Conservation (phyloP, 1,284 basidiomycete species). For the Marasmius oreades region DNA sequence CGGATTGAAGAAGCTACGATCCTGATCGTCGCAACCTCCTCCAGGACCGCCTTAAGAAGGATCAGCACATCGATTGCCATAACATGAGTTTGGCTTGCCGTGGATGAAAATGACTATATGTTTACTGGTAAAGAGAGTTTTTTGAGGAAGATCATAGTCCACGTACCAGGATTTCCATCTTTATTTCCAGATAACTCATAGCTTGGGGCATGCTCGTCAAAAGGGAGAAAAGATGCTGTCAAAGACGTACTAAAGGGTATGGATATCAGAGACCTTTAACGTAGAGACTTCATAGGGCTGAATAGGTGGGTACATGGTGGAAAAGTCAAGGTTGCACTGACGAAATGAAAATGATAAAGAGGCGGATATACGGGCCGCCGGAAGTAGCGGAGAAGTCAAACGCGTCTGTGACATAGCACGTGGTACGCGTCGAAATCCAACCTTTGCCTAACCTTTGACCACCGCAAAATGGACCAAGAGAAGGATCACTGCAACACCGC, state of each 20-base stretch:
- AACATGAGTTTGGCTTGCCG: conserved; percentile 36
- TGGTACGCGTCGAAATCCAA: background rate
- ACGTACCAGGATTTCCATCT: conserved; percentile 68
- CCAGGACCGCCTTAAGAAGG: conserved; percentile 63
- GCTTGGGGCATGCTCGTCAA: conserved; percentile 35
- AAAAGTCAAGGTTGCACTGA: background rate
- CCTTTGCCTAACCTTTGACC: background rate
- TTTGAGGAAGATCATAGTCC: background rate
- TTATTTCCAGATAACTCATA: conserved; percentile 80
- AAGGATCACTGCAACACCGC: conserved; percentile 24
- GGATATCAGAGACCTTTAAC: conserved; percentile 73
- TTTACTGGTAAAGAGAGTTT: conserved; percentile 2
- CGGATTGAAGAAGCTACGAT: conserved; percentile 82
- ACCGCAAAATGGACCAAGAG: conserved; percentile 26
- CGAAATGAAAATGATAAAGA: background rate
- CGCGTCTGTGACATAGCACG: background rate
- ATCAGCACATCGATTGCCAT: conserved; percentile 1
- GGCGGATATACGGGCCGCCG: background rate
- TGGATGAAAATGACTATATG: conserved; percentile 77
- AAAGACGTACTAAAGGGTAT: conserved; percentile 71
- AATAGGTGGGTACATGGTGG: conserved; percentile 53
- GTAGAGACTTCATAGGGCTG: conserved; percentile 63
- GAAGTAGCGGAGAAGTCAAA: background rate
- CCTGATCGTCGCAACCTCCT: conserved; percentile 59
- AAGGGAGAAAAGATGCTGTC: background rate